Conservation (phyloP, 2,329 filamentous ascomycete species). For the Aspergillus sp. region DNA sequence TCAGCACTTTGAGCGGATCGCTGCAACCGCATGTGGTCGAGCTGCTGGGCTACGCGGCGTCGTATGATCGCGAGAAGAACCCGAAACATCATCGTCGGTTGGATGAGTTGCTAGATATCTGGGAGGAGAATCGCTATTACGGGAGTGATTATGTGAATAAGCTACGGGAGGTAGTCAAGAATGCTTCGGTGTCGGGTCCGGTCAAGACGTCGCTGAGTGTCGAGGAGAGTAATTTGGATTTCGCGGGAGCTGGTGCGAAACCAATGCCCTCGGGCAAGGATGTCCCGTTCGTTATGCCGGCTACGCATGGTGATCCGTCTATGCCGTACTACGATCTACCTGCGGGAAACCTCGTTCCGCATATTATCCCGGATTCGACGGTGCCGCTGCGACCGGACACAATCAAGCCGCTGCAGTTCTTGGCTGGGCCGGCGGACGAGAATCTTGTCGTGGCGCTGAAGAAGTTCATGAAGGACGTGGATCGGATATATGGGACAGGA, state of each 20-base stretch:
- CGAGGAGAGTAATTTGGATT: conserved; percentile 30
- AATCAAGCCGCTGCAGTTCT: conserved; percentile 71
- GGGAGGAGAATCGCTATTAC: conserved; percentile 70
- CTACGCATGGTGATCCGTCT: conserved; percentile 72
- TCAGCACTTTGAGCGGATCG: conserved; percentile 55
- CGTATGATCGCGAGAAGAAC: conserved; percentile 56
- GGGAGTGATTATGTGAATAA: conserved; percentile 55
- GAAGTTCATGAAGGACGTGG: conserved; percentile 67
- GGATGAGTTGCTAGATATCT: conserved; percentile 65
- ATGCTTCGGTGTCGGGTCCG: conserved; percentile 40
- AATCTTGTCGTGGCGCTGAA: conserved; percentile 69
- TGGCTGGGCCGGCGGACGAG: conserved; percentile 67
- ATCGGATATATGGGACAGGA: conserved; percentile 64
- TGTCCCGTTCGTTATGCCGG: conserved; percentile 69
- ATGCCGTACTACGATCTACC: conserved; percentile 80
- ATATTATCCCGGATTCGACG: conserved; percentile 74
- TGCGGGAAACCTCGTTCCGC: conserved; percentile 76
- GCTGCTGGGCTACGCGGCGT: conserved; percentile 62
- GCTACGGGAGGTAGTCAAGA: conserved; percentile 61
- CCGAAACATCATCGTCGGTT: conserved; percentile 70
- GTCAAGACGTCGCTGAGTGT: conserved; percentile 32
- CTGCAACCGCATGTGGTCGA: conserved; percentile 62
- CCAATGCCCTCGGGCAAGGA: conserved; percentile 39
- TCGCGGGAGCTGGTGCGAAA: conserved; percentile 47
- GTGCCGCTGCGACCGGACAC: conserved; percentile 70